Base-by-base conservation (phyloP, 1,284 basidiomycete species). In the Fomes fomentarius region DNA sequence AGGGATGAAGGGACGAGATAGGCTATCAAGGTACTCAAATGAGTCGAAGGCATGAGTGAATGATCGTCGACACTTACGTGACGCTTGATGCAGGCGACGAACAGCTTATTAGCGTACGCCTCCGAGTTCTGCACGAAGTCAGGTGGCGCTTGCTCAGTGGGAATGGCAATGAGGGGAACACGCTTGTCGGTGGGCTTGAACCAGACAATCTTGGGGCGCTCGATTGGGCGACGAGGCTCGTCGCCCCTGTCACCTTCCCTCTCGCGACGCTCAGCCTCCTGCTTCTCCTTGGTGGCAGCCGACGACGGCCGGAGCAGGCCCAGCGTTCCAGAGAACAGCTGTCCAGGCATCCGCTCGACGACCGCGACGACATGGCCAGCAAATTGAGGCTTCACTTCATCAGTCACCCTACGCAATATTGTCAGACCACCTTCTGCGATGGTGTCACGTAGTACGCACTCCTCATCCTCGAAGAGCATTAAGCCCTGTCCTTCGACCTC, bases 131-230 rank as follows among this genome's bases (percentile, higher is more conserved):
- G 93, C 57, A 99, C 89, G 68, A 99, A 99, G 73, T 98, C 96
- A 14, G 82, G 82, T 4, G 97, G 97, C 0, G 97, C 96, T 75
- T 99, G 97, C 69, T 99, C 97, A 12, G 94, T 97, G n/a, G 96
- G 97, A 63, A 99, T 99, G 50, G 97, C 97, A 67, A 99, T 98
- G 40, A 99, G 82, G 47, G 97, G 97, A 5, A 99, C 97, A 60
- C 97, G 92, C 77, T 99, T 99, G 80, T 98, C 96, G 33, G 96
- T 98, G 2, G 97, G 97, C 74, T 98, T 96, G 83, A 99, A 98
- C 97, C 97, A 99, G 49, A 99, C 95, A 65, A 99, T 99, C 82
- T 98, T 99, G 62, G 96, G 97, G 39, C 96, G 89, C 72, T 94
- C 92, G 44, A 91, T 85, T 7, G 87, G 83, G 37, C 89, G 84